These are phyloP conservation scores for Rhodotorula diobovata DNA, from an alignment of 768 basidiomycete genomes.

Conservation along the genomic window DNA sequence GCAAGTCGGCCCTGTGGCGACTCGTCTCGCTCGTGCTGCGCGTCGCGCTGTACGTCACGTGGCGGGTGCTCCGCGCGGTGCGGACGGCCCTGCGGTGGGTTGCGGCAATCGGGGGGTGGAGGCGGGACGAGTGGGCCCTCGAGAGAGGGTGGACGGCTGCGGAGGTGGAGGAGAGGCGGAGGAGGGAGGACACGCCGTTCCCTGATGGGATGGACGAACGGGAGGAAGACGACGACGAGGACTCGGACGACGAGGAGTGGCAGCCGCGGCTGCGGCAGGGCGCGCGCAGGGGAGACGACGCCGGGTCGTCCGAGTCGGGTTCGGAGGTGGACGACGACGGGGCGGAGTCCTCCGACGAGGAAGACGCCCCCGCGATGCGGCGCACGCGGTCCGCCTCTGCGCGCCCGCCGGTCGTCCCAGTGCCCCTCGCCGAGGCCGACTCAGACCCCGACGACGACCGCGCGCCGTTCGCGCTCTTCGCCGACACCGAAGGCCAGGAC, in stretches of 20 bases:
- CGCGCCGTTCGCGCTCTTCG: slow-evolving; percentile 1
- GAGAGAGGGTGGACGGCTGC: background rate
- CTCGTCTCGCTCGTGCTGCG: background rate
- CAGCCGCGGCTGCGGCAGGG: background rate
- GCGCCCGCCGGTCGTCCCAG: too few species aligned
- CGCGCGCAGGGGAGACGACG: background rate
- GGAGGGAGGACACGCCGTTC: too few species aligned
- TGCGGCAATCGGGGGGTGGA: background rate
- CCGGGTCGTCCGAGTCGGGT: too few species aligned
- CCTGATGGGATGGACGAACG: background rate
- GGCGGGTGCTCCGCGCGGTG: background rate
- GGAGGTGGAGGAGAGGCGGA: background rate
- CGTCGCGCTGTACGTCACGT: slow-evolving; percentile 1
- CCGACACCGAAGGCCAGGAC: background rate
- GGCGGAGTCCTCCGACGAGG: too few species aligned
- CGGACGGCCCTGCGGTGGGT: background rate
- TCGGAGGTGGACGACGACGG: background rate
- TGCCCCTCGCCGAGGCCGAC: background rate
- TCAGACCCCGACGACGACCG: background rate
- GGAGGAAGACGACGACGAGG: background rate
- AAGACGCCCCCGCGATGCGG: too few species aligned
- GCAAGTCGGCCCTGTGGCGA: background rate
- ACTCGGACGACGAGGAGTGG: background rate
- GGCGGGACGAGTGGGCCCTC: slow-evolving; percentile 5
- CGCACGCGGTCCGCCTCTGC: too few species aligned